Percentiles rank a stretch among this genome's conserved stretches.
phyloP scores from a whole-genome alignment of 78 protist genomes.

The Cavenderia fasciculata region DNA sequence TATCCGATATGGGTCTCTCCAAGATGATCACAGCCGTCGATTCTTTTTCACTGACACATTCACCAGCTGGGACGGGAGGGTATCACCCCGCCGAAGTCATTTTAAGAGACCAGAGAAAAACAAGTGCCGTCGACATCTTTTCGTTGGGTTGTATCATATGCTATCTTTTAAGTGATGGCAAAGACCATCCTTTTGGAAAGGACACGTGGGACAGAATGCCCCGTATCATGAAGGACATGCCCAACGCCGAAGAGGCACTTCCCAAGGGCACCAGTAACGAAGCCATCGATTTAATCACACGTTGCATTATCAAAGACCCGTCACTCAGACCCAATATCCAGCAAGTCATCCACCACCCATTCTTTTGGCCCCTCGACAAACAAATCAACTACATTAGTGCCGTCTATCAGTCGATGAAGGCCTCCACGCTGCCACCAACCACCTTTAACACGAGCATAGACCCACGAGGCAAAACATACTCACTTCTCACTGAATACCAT shows the following conservation, averaged over 20 bases:
- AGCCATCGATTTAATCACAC: not conserved
- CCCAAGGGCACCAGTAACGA: not conserved
- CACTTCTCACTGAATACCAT: too few species aligned
- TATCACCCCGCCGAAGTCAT: constrained; percentile 17
- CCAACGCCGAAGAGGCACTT: not conserved
- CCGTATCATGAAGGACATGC: not conserved
- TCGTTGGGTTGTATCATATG: not conserved
- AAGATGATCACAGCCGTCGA: too few species aligned
- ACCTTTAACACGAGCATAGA: not conserved
- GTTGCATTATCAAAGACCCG: not conserved
- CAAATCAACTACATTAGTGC: not conserved
- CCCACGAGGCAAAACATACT: too few species aligned
- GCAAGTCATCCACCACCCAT: not conserved
- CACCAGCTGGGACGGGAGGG: constrained; percentile 7
- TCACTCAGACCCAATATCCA: not conserved
- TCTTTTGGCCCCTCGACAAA: not conserved
- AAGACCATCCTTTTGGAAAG: constrained; percentile 9
- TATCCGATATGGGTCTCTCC: constrained; percentile 49
- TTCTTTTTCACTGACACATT: not conserved
- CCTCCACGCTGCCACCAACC: not conserved
- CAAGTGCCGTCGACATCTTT: constrained; percentile 4
- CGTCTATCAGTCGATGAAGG: not conserved
- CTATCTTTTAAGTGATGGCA: not conserved
- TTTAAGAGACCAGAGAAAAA: not conserved
- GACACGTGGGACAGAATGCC: not conserved